phyloP scores from a whole-genome alignment of 2,329 filamentous ascomycete genomes.

The Alternaria atra region DNA sequence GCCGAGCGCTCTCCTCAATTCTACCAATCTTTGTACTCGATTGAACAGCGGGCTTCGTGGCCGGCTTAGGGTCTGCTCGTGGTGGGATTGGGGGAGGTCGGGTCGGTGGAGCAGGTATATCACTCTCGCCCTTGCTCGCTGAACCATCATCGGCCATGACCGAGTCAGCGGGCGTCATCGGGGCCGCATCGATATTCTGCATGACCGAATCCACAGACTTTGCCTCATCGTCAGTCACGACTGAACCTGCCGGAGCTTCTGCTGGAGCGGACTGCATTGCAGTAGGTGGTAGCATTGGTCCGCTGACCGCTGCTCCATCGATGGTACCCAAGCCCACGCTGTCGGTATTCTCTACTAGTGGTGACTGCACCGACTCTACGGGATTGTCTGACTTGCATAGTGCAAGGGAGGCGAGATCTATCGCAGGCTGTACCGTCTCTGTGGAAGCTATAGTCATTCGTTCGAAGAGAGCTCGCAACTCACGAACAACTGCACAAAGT shows the following conservation, averaged over 20 bases:
- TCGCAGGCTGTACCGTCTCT: constrained; percentile 73
- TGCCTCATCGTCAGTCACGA: background rate
- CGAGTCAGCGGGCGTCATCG: constrained; percentile 26
- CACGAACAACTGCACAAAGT: constrained; percentile 71
- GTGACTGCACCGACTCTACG: constrained; percentile 46
- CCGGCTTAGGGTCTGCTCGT: constrained; percentile 49
- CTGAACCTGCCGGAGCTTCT: constrained; percentile 4
- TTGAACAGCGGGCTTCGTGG: constrained; percentile 6
- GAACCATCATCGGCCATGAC: constrained; percentile 39
- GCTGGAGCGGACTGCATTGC: background rate
- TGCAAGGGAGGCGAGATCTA: constrained; percentile 81
- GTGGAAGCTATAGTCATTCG: constrained; percentile 72
- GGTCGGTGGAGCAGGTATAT: constrained; percentile 50
- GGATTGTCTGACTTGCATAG: constrained; percentile 67
- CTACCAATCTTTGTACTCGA: constrained; percentile 53
- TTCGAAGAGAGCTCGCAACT: constrained; percentile 75
- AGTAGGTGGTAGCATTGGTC: constrained; percentile 55
- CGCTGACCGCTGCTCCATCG: constrained; percentile 55
- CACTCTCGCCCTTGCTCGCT: constrained; percentile 27
- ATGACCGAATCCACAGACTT: constrained; percentile 4
- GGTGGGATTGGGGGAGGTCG: constrained; percentile 69
- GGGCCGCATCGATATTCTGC: constrained; percentile 7
- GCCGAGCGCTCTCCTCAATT: constrained; percentile 68
- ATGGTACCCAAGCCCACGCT: constrained; percentile 53
- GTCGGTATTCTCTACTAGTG: constrained; percentile 57